Evolutionary conservation across 1,284 basidiomycete genomes (phyloP), one percentile per base, ranked within the genome.

Genomic region (Cutaneotrichosporon spelunceum): DNA sequence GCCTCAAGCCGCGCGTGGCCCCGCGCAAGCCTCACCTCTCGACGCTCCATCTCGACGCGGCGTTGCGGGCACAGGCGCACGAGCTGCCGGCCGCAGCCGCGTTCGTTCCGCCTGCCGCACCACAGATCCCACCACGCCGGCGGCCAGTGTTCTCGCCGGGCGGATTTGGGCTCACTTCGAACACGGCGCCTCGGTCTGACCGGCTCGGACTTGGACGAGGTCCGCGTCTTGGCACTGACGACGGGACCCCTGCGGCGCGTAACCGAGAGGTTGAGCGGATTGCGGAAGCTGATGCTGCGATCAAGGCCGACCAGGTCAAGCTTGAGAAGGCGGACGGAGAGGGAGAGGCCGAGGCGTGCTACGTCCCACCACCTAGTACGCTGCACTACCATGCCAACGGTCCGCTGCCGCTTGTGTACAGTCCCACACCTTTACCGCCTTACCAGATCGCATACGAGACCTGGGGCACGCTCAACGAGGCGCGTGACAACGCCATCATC

Each of bases 401-500:
- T 1, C 85, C 89, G 0, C 82, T 97, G 27, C 82, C 84, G 0
- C 84, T 99, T 14, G 83, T 86, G 14, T 97, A 98, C 80, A 84
- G 83, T 53, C 82, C 86, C 0, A 76, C 83, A 0, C 81, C 87
- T 1, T 83, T 99, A 0, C 87, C 90, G 0, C 81, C 85, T 19
- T 91, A 69, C 63, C 65, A 69, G 30, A 72, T 99, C 59, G 96
- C 96, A 0, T 99, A 99, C 83, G 95, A 99, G 80, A 93, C 95
- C 0, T 99, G 96, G 96, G 95, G 95, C 2, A 85, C 84, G 1
- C 86, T 99, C 59, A 91, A 91, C 33, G 82, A 86, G 0, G 75
- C 82, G 9, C 85, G 83, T 47, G 88, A 91, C 77, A 99, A 99
- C 74, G 94, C 86, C 56, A 94, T 99, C 57, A 86, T 99, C n/a